Percentiles rank a stretch among this genome's conserved stretches.
phyloP scores from a whole-genome alignment of 139 green algal species.

The Ettlia oleoabundans region DNA sequence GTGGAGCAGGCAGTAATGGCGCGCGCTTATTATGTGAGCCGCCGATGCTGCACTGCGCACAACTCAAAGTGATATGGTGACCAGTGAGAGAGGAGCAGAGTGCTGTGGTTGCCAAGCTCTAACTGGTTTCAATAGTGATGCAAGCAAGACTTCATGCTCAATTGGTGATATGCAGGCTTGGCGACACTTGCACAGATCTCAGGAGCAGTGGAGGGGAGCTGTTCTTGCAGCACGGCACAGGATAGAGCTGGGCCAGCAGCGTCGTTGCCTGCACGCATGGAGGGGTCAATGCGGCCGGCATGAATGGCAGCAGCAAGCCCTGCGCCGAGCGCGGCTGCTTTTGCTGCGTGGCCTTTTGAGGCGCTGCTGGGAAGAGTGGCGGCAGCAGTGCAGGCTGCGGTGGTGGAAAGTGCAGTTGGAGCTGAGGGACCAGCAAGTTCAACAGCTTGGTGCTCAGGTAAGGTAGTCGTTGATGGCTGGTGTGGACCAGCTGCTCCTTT shows the following conservation, averaged over 20 bases:
- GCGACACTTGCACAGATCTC: neutral
- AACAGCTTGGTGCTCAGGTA: slow-evolving; percentile 41
- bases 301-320: neutral
- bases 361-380: slow-evolving; percentile 28
- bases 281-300: neutral
- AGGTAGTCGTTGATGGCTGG: neutral
- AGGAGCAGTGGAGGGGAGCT: neutral
- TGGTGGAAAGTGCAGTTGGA: slow-evolving; percentile 78
- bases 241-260: neutral
- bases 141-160: no score
- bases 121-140: no score
- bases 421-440: slow-evolving; percentile 58
- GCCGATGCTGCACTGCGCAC: neutral
- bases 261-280: slow-evolving; percentile 33
- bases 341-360: neutral
- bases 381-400: slow-evolving; percentile 44
- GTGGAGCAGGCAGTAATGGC: slow-evolving; percentile 59
- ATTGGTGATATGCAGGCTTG: slow-evolving; percentile 18
- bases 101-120: neutral
- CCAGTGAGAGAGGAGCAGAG: no score
- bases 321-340: neutral
- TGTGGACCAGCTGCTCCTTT: no score
- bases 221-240: neutral
- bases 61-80: no score
- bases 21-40: slow-evolving; percentile 39